Percentiles rank a stretch among this genome's conserved stretches.
Conservation (phyloP, 31 red algal genomes). For the Bonnemaisonia californica region DNA sequence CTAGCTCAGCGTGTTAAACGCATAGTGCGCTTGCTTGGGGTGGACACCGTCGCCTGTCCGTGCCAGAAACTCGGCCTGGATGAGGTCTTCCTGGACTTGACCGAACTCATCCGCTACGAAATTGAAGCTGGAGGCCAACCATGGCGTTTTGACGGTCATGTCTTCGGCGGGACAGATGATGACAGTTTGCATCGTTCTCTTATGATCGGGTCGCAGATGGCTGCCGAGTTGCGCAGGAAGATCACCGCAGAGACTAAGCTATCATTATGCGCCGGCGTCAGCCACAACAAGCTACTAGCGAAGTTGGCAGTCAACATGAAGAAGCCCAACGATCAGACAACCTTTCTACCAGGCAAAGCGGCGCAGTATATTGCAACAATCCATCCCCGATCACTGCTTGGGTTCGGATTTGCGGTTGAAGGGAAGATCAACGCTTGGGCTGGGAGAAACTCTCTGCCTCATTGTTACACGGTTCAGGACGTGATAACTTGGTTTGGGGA, state of each 20-base stretch:
- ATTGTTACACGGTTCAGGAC: slow-evolving; percentile 11
- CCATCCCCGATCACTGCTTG: slow-evolving; percentile 37
- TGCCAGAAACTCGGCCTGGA: slow-evolving; percentile 86
- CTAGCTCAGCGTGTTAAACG: slow-evolving; percentile 25
- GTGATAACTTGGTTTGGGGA: slow-evolving; percentile 35
- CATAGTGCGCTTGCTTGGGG: not conserved
- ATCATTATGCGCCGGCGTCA: slow-evolving; percentile 73
- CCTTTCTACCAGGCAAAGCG: slow-evolving; percentile 50
- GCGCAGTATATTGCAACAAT: slow-evolving; percentile 42
- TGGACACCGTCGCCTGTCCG: not conserved
- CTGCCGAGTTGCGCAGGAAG: slow-evolving; percentile 41
- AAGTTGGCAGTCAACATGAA: slow-evolving; percentile 85
- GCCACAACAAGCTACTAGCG: slow-evolving; percentile 73
- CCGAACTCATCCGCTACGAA: slow-evolving; percentile 25
- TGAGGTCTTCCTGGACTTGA: slow-evolving; percentile 85
- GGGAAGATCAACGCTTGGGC: slow-evolving; percentile 53
- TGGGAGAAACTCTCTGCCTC: not conserved
- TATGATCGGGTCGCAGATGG: slow-evolving; percentile 76
- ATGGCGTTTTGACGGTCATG: slow-evolving; percentile 48
- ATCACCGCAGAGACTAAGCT: slow-evolving; percentile 40
- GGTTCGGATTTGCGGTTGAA: slow-evolving; percentile 44
- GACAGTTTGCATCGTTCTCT: slow-evolving; percentile 33
- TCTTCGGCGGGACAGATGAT: slow-evolving; percentile 44
- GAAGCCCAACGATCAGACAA: slow-evolving; percentile 87
- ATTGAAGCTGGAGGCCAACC: slow-evolving; percentile 31